Evolutionary conservation across 2,329 filamentous ascomycete genomes (phyloP), one percentile per base, ranked within the genome.

Genomic region (Fusarium compactum): DNA sequence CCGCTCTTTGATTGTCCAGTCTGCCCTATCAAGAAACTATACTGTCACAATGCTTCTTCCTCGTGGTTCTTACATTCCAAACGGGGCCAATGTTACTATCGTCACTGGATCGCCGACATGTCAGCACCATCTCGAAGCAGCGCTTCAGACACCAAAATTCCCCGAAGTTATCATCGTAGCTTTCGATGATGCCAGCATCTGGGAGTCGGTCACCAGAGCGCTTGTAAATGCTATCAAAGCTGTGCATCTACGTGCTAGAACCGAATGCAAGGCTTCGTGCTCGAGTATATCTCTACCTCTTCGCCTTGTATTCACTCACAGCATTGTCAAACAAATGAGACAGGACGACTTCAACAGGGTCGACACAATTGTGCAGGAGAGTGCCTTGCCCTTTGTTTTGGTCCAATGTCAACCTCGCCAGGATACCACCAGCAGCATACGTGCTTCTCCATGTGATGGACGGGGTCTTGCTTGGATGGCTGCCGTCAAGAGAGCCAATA

Each of bases 311-410:
- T 82, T 89, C 70, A 78, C 74, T 32, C 76, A 83, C 44, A 71
- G 64, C 14, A 82, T 80, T 38, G 82, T 83, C 62, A 86, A 87
- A 82, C 77, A 70, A 22, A 76, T 81, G 30, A 82, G 82, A 48
- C 80, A 82, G 29, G 76, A 81, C 2, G 86, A 87, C 58, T 86
- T 88, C 62, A 79, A 83, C 51, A 75, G 77, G 32, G 80, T 86
- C 38, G 85, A 86, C 40, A 58, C 69, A 15, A 77, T 84, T 68
- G 76, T 85, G 2, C 80, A 80, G 6, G 55, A 68, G 20, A 77
- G 75, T 32, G 67, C 47, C 16, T 85, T 73, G 78, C 80, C 11
- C 78, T 71, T 68, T 20, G 40, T 51, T 22, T 30, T 50, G 25
- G 20, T 53, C 15, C 51, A 40, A 8, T 38, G 10, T 8, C 30